These are phyloP conservation scores for Colletotrichum sp. DNA, from an alignment of 2,329 filamentous ascomycete species.

Conservation along the genomic window DNA sequence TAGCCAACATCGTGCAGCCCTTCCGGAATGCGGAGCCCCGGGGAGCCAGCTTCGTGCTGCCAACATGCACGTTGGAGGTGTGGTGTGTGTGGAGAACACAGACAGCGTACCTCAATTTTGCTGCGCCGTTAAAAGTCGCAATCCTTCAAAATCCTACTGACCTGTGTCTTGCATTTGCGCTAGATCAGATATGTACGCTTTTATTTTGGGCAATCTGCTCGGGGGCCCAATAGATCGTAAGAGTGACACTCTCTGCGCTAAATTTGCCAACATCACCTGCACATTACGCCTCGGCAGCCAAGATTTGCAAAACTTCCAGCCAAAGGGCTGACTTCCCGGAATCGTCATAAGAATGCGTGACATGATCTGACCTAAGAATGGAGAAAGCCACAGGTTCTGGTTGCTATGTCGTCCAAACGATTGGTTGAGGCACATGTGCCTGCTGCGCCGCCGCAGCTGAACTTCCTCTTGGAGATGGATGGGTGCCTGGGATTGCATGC, in stretches of 20 bases:
- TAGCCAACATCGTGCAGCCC: background rate
- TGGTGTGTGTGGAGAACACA: conserved; percentile 3
- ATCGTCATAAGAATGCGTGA: background rate
- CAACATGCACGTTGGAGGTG: background rate
- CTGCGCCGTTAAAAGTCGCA: background rate
- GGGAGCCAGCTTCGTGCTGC: background rate
- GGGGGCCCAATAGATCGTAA: background rate
- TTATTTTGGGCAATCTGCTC: background rate
- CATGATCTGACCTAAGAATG: background rate
- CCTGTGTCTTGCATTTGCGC: background rate
- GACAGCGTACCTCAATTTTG: background rate
- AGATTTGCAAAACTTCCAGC: background rate
- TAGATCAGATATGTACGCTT: background rate
- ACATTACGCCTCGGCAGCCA: background rate
- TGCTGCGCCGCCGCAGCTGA: conserved; percentile 1
- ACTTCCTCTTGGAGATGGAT: background rate
- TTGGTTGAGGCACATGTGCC: background rate
- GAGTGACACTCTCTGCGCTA: background rate
- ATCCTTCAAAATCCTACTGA: conserved; percentile 15
- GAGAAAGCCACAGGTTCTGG: background rate
- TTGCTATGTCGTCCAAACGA: background rate
- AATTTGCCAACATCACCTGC: background rate
- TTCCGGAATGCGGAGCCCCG: background rate
- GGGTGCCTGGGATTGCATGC: background rate
- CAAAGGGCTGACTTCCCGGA: background rate